Percentiles rank a stretch among this genome's conserved stretches.
phyloP scores from a whole-genome alignment of 306 rosid genomes.

The Gynostemma pentaphyllum region DNA sequence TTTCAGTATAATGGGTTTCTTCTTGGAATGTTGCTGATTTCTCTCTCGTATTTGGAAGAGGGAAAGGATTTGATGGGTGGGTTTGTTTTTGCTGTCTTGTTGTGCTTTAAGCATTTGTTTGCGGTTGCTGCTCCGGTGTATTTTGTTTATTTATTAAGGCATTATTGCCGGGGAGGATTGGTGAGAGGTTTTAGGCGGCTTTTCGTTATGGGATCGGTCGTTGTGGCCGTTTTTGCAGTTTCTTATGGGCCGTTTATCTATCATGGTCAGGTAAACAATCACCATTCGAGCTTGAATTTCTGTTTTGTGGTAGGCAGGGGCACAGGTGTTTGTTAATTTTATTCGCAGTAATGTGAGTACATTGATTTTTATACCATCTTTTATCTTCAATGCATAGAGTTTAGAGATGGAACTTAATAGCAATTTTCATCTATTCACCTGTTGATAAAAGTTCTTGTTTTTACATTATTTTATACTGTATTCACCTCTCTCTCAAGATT shows the following conservation, averaged over 20 bases:
- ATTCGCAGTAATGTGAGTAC: background rate
- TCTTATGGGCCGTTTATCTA: slow-evolving; percentile 80
- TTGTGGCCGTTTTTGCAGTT: slow-evolving; percentile 47
- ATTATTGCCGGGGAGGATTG: slow-evolving; percentile 70
- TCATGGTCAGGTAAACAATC: slow-evolving; percentile 66
- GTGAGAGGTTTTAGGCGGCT: slow-evolving; percentile 50
- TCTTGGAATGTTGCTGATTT: slow-evolving; percentile 69
- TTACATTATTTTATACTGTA: background rate
- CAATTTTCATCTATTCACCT: background rate
- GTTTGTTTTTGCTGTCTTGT: slow-evolving; percentile 43
- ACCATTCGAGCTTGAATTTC: background rate
- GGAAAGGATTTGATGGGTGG: slow-evolving; percentile 87
- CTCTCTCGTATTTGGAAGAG: slow-evolving; percentile 76
- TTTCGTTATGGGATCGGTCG: slow-evolving; percentile 45
- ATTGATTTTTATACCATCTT: background rate
- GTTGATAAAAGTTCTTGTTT: background rate
- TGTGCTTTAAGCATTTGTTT: slow-evolving; percentile 91
- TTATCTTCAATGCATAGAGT: background rate
- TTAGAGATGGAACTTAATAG: background rate
- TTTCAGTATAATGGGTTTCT: slow-evolving; percentile 93
- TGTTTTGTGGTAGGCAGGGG: background rate
- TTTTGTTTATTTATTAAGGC: slow-evolving; percentile 76
- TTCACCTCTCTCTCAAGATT: background rate
- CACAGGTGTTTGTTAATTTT: background rate
- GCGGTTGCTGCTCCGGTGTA: slow-evolving; percentile 84